Evolutionary conservation across 805 yeast genomes (phyloP).

Genomic region (Candida silvicultrix): DNA sequence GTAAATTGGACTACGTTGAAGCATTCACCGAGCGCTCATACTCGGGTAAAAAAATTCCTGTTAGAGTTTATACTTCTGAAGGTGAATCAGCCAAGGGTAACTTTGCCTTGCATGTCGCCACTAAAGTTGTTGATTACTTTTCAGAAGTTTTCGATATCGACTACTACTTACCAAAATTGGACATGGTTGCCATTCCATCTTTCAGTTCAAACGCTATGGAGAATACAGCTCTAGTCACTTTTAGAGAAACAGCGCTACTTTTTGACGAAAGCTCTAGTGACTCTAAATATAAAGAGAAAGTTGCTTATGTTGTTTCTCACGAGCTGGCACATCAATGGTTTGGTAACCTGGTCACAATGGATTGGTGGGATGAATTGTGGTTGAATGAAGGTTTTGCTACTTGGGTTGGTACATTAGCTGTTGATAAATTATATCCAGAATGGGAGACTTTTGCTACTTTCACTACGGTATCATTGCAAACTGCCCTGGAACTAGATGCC

Average conservation of each 20-base stretch:
- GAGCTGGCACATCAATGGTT: slow-evolving; percentile 92
- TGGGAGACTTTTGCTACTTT: slow-evolving; percentile 82
- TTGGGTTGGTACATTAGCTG: slow-evolving; percentile 83
- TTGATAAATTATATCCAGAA: slow-evolving; percentile 66
- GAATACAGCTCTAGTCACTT: slow-evolving; percentile 79
- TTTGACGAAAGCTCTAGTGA: slow-evolving; percentile 64
- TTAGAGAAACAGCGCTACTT: slow-evolving; percentile 68
- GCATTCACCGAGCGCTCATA: slow-evolving; percentile 24
- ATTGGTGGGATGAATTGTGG: slow-evolving; percentile 90
- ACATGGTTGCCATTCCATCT: slow-evolving; percentile 74
- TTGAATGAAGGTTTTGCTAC: slow-evolving; percentile 87
- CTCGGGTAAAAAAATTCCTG: slow-evolving; percentile 64
- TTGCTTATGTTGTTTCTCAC: slow-evolving; percentile 80
- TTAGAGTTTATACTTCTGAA: slow-evolving; percentile 74
- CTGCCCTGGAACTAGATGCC: slow-evolving; percentile 67
- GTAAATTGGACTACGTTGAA: slow-evolving; percentile 71
- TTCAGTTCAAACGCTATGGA: slow-evolving; percentile 89
- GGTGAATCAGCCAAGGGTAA: slow-evolving; percentile 67
- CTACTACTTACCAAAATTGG: slow-evolving; percentile 77
- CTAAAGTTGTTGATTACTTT: slow-evolving; percentile 66
- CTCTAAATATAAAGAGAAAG: slow-evolving; percentile 57
- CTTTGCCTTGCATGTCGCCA: slow-evolving; percentile 67
- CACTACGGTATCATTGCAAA: slow-evolving; percentile 65
- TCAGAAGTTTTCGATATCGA: slow-evolving; percentile 67
- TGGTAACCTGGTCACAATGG: slow-evolving; percentile 86